Evolutionary conservation across 371 early-diverging fungal species (phyloP).

Genomic region (Haplosporangium sp.): DNA sequence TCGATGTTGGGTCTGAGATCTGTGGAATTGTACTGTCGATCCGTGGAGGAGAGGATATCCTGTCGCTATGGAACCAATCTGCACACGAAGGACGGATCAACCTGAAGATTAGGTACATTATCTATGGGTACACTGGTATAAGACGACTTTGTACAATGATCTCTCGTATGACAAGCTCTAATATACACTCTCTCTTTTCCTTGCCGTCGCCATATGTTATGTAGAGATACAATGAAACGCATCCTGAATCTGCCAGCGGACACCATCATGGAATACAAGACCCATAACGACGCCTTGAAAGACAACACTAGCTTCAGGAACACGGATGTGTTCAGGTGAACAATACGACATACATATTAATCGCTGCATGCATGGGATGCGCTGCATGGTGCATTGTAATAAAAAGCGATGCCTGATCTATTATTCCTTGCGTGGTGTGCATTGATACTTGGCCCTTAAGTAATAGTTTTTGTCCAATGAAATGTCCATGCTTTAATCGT

Average conservation of each 20-base stretch:
- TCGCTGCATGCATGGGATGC: no score
- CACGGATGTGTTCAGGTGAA: conserved; percentile 83
- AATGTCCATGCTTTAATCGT: no score
- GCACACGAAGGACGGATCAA: conserved; percentile 87
- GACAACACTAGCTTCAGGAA: conserved; percentile 94
- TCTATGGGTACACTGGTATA: no score
- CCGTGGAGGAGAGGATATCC: conserved; percentile 92
- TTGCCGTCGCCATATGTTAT: no score
- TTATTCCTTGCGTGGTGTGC: no score
- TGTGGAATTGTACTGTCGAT: conserved; percentile 97
- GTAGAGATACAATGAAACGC: conserved; percentile 87
- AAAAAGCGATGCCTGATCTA: no score
- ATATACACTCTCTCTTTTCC: no score
- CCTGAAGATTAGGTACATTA: conserved; percentile 70
- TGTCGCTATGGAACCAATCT: conserved; percentile 94
- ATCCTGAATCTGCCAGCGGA: conserved; percentile 87
- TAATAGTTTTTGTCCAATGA: no score
- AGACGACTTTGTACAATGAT: conserved; percentile 36
- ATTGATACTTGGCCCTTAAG: no score
- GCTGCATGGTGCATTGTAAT: no score
- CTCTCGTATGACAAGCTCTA: no score
- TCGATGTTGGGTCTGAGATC: conserved; percentile 90
- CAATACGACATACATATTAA: no score
- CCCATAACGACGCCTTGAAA: conserved; percentile 87
- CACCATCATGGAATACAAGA: conserved; percentile 96